Percentiles rank a stretch among this genome's conserved stretches.
Evolutionary conservation across 2,329 filamentous ascomycete genomes (phyloP).

Genomic region (Curvularia sp.): DNA sequence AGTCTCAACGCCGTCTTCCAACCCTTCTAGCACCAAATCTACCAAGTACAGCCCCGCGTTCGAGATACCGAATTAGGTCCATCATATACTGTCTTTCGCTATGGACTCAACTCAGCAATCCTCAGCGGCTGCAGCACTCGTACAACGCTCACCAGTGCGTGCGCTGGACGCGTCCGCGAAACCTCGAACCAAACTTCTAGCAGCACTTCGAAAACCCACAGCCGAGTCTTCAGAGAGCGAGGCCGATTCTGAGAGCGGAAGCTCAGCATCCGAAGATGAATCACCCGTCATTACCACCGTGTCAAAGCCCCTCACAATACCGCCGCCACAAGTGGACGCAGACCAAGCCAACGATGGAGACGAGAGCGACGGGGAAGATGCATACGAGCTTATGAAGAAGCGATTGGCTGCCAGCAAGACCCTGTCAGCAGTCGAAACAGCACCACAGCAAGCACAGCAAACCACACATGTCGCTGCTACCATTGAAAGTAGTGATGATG

Average conservation of each 20-base stretch:
- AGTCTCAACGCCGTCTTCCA: not conserved
- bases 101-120: not conserved
- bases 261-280: conserved; percentile 30
- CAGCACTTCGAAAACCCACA: conserved; percentile 30
- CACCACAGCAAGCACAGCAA: conserved; percentile 14
- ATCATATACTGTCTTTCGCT: not conserved
- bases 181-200: conserved; percentile 30
- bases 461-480: conserved; percentile 12
- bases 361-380: conserved; percentile 45
- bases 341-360: conserved; percentile 29
- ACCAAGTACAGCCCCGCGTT: not conserved
- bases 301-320: conserved; percentile 10
- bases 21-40: not conserved
- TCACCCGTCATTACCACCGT: conserved; percentile 48
- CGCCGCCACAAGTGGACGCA: conserved; percentile 3
- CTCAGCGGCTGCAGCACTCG: not conserved
- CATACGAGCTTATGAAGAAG: conserved; percentile 58
- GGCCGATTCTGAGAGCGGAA: conserved; percentile 47
- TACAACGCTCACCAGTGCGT: conserved; percentile 8
- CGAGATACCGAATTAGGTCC: not conserved
- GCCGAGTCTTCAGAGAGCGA: conserved; percentile 50
- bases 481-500: conserved; percentile 35
- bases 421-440: conserved; percentile 6
- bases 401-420: conserved; percentile 49
- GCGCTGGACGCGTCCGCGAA: conserved; percentile 26